phyloP scores from a whole-genome alignment of 768 basidiomycete species.

The Collybiopsis confluens region DNA sequence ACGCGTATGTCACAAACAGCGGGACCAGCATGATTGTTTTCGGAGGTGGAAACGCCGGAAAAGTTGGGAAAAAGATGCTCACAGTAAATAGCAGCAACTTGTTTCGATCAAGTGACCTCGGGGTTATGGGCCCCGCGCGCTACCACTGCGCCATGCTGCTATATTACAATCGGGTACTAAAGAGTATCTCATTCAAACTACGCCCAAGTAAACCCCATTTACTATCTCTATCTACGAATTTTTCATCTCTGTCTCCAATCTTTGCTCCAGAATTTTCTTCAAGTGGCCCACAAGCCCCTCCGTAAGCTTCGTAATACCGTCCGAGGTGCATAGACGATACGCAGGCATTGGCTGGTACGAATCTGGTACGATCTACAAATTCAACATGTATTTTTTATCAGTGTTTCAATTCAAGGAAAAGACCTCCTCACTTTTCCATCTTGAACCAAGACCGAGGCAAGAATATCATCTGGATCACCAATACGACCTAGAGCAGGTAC shows the following conservation, averaged over 20 bases:
- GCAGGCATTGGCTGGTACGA: constrained; percentile 85
- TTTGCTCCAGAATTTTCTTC: neutral
- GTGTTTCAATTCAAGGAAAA: neutral
- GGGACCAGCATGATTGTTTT: too few species aligned
- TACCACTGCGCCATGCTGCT: constrained; percentile 60
- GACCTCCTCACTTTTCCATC: constrained; percentile 52
- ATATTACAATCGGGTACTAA: too few species aligned
- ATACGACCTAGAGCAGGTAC: constrained; percentile 70
- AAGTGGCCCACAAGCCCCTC: constrained; percentile 57
- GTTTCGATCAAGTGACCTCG: constrained; percentile 65
- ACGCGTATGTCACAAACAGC: too few species aligned
- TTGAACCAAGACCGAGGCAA: constrained; percentile 70
- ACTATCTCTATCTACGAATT: neutral
- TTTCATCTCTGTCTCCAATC: neutral
- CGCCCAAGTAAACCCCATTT: too few species aligned
- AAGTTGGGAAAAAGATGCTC: too few species aligned
- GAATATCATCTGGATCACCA: constrained; percentile 81
- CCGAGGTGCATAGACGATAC: constrained; percentile 74
- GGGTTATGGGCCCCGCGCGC: constrained; percentile 60
- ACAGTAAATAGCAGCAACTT: constrained; percentile 64
- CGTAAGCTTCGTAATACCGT: constrained; percentile 67
- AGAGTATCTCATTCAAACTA: too few species aligned
- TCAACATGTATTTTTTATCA: neutral
- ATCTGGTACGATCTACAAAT: constrained; percentile 52
- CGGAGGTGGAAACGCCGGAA: too few species aligned